Evolutionary conservation across 768 basidiomycete species (phyloP), one percentile per base, ranked within the genome.

Genomic region (Suillus plorans): DNA sequence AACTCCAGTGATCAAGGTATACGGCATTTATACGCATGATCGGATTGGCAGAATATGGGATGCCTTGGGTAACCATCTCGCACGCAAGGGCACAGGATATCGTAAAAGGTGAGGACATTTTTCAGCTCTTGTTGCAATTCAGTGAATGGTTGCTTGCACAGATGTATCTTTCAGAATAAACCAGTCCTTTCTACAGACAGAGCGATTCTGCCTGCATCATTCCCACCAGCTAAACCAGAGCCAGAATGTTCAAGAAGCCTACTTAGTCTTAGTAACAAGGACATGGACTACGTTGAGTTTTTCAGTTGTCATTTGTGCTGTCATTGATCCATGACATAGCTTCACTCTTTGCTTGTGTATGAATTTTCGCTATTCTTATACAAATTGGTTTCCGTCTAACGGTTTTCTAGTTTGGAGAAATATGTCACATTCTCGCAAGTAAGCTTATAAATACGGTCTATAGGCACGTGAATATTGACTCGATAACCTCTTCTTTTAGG

Each of bases 281-380:
- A 84, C 55, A 75, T 77, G 50, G 80, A 82, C 64, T 80, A 85
- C 78, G 86, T 86, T 59, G 66, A 52, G 25, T 36, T 41, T 41
- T 45, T 60, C 9, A 39, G 20, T 18, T 59, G 28, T 28, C 18
- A 31, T 59, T 13, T 6, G 25, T 28, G 5, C 41, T 13, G 41
- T 28, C 7, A 28, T 56, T 53, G 25, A 52, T 68, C 13, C 10
- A 39, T 37, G 42, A 12, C 49, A 42, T 57, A 88, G 86, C 76
- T 88, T 10, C 87, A 89, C 67, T 78, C 83, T 2, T 79, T 88
- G 31, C 79, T 89, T n/a, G 81, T 86, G 86, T 89, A 70, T 62
- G 85, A 14, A 28, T 34, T 57, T 34, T 60, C 12, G 31, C 25
- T 22, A 53, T 31, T 8, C 61, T 0, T 5, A n/a, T 28, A 10